A percentile compares a stretch with the other conserved stretches of the same genome.
These are phyloP conservation scores for Nannochloropsis oceanica DNA, from an alignment of 108 stramenopile genomes.

Conservation along the genomic window DNA sequence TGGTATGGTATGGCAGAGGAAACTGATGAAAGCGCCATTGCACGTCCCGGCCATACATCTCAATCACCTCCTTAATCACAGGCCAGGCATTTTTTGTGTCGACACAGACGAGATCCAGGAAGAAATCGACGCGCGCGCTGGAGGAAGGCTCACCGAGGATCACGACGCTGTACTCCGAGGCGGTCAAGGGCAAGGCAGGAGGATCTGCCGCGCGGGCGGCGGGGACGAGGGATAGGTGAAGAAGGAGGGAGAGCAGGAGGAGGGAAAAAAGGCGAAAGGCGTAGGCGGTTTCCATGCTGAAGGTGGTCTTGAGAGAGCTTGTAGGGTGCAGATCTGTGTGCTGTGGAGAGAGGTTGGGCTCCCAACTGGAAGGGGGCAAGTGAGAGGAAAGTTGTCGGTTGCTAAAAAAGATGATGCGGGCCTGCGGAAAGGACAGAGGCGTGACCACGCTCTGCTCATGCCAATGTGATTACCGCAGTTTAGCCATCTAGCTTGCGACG, in stretches of 20 bases:
- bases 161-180: background rate
- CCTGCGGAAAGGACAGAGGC: too few relatives aligned
- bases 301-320: too few relatives aligned
- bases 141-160: background rate
- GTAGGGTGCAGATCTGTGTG: too few relatives aligned
- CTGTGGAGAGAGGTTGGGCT: too few relatives aligned
- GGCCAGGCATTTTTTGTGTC: background rate
- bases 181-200: background rate
- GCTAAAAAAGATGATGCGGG: too few relatives aligned
- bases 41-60: background rate
- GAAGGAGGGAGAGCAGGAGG: background rate
- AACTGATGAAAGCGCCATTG: background rate
- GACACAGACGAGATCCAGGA: background rate
- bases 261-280: too few relatives aligned
- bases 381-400: too few relatives aligned
- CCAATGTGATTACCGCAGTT: too few relatives aligned
- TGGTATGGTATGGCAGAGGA: background rate
- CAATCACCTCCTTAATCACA: background rate
- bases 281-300: too few relatives aligned
- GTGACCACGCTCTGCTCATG: too few relatives aligned
- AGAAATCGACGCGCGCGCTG: background rate
- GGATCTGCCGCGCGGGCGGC: background rate
- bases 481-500: too few relatives aligned
- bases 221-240: background rate
- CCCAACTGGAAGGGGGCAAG: too few relatives aligned